Evolutionary conservation across 139 green algal genomes (phyloP).

Genomic region (Chlamydomonas incerta): DNA sequence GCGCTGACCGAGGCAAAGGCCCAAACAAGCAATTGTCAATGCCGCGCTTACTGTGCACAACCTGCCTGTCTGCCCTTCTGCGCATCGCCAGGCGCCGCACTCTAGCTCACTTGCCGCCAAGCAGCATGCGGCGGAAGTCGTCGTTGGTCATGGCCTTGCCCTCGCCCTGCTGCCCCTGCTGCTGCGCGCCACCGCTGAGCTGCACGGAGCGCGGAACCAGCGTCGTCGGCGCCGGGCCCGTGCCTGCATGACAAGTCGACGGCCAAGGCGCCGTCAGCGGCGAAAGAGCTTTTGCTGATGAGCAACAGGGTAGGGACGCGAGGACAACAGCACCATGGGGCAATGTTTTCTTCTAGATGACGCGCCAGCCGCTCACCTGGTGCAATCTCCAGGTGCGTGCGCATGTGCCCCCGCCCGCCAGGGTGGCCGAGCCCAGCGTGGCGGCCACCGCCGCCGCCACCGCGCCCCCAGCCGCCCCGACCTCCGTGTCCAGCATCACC

Average conservation of each 20-base stretch:
- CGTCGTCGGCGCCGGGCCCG: not conserved
- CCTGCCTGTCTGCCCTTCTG: too few relatives aligned
- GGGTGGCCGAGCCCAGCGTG: not conserved
- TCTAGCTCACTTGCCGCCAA: slow-evolving; percentile 51
- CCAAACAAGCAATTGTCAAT: too few relatives aligned
- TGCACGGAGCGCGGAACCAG: slow-evolving; percentile 28
- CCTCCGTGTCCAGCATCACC: too few relatives aligned
- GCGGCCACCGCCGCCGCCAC: not conserved
- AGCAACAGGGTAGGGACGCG: too few relatives aligned
- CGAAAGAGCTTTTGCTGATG: too few relatives aligned
- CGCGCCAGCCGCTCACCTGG: slow-evolving; percentile 3
- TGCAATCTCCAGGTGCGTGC: slow-evolving; percentile 19
- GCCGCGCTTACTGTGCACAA: too few relatives aligned
- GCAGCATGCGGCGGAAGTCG: slow-evolving; percentile 83
- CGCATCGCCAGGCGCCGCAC: too few relatives aligned
- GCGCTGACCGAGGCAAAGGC: too few relatives aligned
- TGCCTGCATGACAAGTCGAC: not conserved
- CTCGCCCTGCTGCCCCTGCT: not conserved
- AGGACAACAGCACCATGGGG: too few relatives aligned
- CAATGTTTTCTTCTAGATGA: too few relatives aligned
- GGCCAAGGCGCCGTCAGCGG: not conserved
- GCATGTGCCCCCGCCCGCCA: not conserved
- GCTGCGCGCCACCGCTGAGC: not conserved
- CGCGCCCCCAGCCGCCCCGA: not conserved
- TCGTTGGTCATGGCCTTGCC: slow-evolving; percentile 70